Percentiles rank a stretch among this genome's conserved stretches.
Conservation (phyloP, 345 rosid genomes). For the Euphorbia tirucalli region DNA sequence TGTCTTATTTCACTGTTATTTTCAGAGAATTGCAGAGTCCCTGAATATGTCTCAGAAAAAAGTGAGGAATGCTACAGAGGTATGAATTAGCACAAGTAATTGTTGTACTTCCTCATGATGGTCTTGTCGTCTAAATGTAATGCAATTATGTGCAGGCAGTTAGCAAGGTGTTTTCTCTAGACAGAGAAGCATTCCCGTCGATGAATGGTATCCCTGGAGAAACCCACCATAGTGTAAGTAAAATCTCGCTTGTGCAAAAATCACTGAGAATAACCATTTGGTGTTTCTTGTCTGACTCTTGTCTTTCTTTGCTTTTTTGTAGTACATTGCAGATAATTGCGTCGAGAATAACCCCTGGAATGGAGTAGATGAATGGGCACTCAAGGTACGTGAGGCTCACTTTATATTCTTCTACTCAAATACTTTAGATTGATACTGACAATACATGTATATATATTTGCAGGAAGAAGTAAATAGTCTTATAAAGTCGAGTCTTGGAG, state of each 20-base stretch:
- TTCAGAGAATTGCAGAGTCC: slow-evolving; percentile 82
- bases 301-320: slow-evolving; percentile 16
- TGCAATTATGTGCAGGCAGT: slow-evolving; percentile 51
- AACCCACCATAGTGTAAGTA: slow-evolving; percentile 84
- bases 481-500: slow-evolving; percentile 49
- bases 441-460: not conserved
- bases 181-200: slow-evolving; percentile 87
- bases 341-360: slow-evolving; percentile 88
- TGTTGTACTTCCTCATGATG: slow-evolving; percentile 3
- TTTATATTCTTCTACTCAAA: not conserved
- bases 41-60: slow-evolving; percentile 89
- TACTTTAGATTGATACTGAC: not conserved
- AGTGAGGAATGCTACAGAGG: slow-evolving; percentile 96
- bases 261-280: too few species aligned
- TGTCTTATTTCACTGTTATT: slow-evolving; percentile 4
- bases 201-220: slow-evolving; percentile 87
- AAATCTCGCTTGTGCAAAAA: too few species aligned
- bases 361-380: slow-evolving; percentile 73
- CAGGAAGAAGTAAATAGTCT: slow-evolving; percentile 92
- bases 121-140: slow-evolving; percentile 4
- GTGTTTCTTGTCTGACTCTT: slow-evolving; percentile 8
- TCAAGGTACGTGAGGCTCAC: slow-evolving; percentile 72
- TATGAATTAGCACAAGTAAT: slow-evolving; percentile 18
- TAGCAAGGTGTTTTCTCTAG: slow-evolving; percentile 80
- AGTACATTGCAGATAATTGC: slow-evolving; percentile 80